Evolutionary conservation across 148 eudicot genomes (phyloP), one percentile per base, ranked within the genome.

Genomic region (Limonium bicolor): DNA sequence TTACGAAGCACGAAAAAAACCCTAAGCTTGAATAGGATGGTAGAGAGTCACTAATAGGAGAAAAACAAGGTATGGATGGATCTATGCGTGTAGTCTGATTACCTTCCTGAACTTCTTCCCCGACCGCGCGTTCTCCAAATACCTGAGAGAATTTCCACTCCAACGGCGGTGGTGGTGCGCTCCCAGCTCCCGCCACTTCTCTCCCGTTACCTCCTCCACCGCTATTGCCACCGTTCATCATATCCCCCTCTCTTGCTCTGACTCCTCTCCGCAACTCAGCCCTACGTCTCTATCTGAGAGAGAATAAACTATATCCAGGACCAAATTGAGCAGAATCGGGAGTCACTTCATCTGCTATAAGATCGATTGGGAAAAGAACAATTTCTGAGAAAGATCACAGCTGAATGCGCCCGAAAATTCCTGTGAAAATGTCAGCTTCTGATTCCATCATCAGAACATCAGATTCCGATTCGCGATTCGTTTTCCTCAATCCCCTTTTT

Each of bases 91-190:
- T 14, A 15, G 5, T 18, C 48, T 40, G n/a, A 53, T 55, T 39
- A 87, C 96, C 96, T 82, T 87, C 94, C 37, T 87, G 96, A 13
- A 87, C 96, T 66, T 87, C 94, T 55, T 87, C 94, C 7, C 86
- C 94, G 26, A 86, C 96, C 17, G 82, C 68, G 9, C 96, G 68
- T 46, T 87, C 94, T 1, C 94, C 94, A 57, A 87, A 85, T 13
- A 85, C 95, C 80, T 85, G 95, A 42, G 95, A 80, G 56, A 85
- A 88, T 62, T 70, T 77, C 94, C 94, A 83, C 41, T 88, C 96
- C 27, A 83, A 62, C 70, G 85, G 64, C 51, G 65, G 45, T 6
- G 80, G 75, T 32, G 82, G 67, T 12, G 66, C 51, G 27, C 55
- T 45, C 56, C 65, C 42, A 27, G 61, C 61, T 20, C 54, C 77